phyloP scores from a whole-genome alignment of 2,329 filamentous ascomycete species.

The Pezicula neosporulosa region DNA sequence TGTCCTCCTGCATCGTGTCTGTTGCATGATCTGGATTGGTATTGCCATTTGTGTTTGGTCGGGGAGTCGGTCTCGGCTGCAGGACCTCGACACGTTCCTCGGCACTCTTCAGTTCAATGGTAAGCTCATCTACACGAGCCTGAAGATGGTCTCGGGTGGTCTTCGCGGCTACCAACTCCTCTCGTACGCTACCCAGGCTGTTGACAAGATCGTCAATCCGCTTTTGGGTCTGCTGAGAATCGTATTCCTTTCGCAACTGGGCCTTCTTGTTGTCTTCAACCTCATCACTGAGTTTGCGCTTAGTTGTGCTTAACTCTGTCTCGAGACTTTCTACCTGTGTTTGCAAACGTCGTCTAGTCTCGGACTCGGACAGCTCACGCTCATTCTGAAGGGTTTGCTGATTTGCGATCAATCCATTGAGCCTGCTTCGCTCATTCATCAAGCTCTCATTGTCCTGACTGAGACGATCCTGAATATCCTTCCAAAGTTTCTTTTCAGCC shows the following conservation, averaged over 20 bases:
- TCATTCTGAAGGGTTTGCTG: conserved; percentile 91
- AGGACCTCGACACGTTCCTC: conserved; percentile 83
- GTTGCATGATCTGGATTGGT: conserved; percentile 37
- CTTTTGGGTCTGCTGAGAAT: conserved; percentile 82
- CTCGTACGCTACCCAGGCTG: conserved; percentile 74
- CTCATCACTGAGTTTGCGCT: conserved; percentile 81
- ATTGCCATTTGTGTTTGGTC: conserved; percentile 42
- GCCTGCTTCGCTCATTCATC: conserved; percentile 76
- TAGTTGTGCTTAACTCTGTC: conserved; percentile 70
- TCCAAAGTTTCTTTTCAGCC: conserved; percentile 92
- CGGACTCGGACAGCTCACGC: conserved; percentile 78
- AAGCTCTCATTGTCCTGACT: conserved; percentile 84
- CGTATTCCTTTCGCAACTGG: conserved; percentile 82
- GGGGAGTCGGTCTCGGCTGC: conserved; percentile 72
- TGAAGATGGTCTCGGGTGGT: conserved; percentile 89
- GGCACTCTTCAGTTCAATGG: conserved; percentile 81
- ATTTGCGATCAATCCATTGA: conserved; percentile 79
- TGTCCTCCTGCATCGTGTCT: conserved; percentile 50
- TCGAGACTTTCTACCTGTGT: conserved; percentile 75
- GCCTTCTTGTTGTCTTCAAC: conserved; percentile 81
- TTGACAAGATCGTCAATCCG: conserved; percentile 88
- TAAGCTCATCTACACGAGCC: conserved; percentile 81
- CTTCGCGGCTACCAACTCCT: conserved; percentile 82
- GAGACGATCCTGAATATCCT: conserved; percentile 85
- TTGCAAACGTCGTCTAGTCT: conserved; percentile 77